Conservation (phyloP, 768 basidiomycete genomes). For the Collybiopsis luxurians region DNA sequence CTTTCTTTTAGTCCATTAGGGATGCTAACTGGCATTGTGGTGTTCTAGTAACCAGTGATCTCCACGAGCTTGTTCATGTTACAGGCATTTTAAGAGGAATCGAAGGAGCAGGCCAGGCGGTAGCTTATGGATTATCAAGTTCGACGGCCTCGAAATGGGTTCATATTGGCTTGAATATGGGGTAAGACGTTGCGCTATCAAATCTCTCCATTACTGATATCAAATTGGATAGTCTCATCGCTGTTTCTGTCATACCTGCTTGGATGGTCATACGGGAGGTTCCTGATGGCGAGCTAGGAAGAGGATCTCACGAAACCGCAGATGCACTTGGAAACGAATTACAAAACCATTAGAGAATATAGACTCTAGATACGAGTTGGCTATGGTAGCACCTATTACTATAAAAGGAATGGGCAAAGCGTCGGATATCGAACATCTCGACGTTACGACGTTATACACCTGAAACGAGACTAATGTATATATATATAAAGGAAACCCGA, state of each 20-base stretch:
- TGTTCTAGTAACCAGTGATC: not conserved
- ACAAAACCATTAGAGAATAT: too few relatives aligned
- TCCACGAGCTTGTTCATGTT: constrained; percentile 4
- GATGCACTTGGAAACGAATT: too few relatives aligned
- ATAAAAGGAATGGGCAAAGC: too few relatives aligned
- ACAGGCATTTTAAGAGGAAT: constrained; percentile 2
- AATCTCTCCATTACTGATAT: not conserved
- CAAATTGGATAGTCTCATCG: not conserved
- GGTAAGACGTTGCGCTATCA: not conserved
- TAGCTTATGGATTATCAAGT: not conserved
- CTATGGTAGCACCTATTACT: too few relatives aligned
- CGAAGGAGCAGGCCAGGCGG: constrained; percentile 1
- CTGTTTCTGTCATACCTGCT: not conserved
- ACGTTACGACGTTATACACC: too few relatives aligned
- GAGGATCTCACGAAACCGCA: too few relatives aligned
- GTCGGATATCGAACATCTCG: too few relatives aligned
- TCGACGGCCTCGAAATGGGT: not conserved
- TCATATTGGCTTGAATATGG: not conserved
- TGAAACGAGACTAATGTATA: too few relatives aligned
- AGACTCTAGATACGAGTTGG: too few relatives aligned
- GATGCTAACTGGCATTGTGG: not conserved
- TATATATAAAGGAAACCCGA: too few relatives aligned
- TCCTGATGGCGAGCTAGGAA: not conserved
- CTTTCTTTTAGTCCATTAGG: not conserved
- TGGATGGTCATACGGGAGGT: not conserved